phyloP scores from a whole-genome alignment of 176 grass and related monocot species.

The Avena eriantha region DNA sequence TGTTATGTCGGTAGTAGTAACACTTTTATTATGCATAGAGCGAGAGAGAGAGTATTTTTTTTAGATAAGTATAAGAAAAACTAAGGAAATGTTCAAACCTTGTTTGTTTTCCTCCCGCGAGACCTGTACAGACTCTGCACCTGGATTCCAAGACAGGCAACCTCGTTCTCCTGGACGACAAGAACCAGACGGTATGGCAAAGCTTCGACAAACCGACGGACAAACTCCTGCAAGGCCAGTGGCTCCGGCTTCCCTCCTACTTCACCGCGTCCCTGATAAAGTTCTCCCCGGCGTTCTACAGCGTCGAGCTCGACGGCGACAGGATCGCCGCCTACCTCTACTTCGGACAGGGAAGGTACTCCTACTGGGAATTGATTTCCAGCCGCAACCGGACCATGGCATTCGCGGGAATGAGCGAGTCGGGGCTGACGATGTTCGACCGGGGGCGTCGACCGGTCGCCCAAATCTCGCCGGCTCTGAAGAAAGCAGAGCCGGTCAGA shows the following conservation, averaged over 20 bases:
- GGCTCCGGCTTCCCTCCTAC: conserved; percentile 14
- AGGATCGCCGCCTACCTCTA: conserved; percentile 61
- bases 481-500: conserved; percentile 21
- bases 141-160: conserved; percentile 54
- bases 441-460: not conserved
- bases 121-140: conserved; percentile 58
- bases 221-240: conserved; percentile 54
- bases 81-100: not conserved
- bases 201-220: conserved; percentile 58
- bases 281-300: conserved; percentile 46
- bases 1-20: too few species aligned
- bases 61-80: too few species aligned
- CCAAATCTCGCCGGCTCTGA: conserved; percentile 29
- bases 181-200: conserved; percentile 59
- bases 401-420: conserved; percentile 26
- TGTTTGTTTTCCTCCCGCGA: not conserved
- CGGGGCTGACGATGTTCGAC: conserved; percentile 45
- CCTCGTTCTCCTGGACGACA: conserved; percentile 52
- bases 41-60: too few species aligned
- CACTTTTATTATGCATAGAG: too few species aligned
- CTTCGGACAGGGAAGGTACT: conserved; percentile 49
- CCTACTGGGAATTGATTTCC: conserved; percentile 66
- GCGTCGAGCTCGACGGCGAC: conserved; percentile 59
- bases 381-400: conserved; percentile 35
- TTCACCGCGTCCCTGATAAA: conserved; percentile 20